phyloP scores from a whole-genome alignment of 169 alveolate genomes.

The Eimeria zaria region DNA sequence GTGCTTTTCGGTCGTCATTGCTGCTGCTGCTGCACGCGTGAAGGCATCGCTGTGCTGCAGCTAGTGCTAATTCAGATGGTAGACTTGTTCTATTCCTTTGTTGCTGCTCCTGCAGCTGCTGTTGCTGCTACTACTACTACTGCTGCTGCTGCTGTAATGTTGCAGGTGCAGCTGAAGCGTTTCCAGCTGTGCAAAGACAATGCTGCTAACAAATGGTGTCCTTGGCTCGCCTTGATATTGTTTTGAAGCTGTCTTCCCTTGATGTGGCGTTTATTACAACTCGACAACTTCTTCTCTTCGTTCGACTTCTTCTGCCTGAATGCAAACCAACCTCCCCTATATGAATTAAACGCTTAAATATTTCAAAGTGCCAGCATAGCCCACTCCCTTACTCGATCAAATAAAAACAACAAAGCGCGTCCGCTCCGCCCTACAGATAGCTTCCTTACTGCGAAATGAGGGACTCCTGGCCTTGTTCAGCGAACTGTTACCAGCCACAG shows the following conservation, averaged over 20 bases:
- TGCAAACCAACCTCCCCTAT: neutral
- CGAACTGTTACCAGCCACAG: neutral
- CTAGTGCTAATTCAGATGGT: neutral
- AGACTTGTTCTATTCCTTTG: neutral
- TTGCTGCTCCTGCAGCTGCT: neutral
- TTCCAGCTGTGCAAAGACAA: neutral
- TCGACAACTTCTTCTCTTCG: neutral
- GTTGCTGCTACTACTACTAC: neutral
- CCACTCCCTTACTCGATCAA: neutral
- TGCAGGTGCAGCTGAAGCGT: neutral
- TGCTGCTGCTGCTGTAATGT: conserved; percentile 5
- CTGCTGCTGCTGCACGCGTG: neutral
- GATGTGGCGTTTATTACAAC: neutral
- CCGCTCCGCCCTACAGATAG: neutral
- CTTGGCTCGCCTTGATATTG: neutral
- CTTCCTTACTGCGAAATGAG: neutral
- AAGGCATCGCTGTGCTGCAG: neutral
- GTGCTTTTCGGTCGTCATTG: neutral
- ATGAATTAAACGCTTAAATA: neutral
- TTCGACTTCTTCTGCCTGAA: neutral
- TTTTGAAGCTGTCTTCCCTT: neutral
- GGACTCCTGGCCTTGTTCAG: neutral
- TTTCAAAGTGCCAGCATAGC: neutral
- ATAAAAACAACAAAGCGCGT: neutral
- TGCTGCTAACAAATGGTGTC: neutral